Conservation (phyloP, 805 yeast genomes). For the Saturnispora mendoncae region DNA sequence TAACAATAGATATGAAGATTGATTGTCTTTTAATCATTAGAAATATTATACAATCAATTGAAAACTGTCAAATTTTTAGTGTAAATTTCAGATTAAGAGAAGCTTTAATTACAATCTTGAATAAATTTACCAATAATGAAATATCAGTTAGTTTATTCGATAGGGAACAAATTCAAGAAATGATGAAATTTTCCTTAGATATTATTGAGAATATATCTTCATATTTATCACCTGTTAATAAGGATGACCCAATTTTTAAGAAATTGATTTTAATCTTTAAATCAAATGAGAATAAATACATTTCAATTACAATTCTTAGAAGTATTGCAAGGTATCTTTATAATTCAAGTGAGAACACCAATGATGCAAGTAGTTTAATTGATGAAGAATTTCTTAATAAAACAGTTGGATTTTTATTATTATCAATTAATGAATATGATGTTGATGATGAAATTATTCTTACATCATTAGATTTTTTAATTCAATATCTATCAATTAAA, state of each 20-base stretch:
- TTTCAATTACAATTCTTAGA: slow-evolving; percentile 61
- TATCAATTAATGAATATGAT: slow-evolving; percentile 28
- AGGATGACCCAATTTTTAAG: slow-evolving; percentile 60
- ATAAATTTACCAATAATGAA: slow-evolving; percentile 17
- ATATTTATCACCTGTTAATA: slow-evolving; percentile 65
- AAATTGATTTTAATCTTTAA: slow-evolving; percentile 44
- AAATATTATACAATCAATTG: slow-evolving; percentile 76
- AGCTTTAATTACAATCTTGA: slow-evolving; percentile 42
- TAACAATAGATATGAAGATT: slow-evolving; percentile 24
- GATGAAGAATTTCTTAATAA: slow-evolving; percentile 40
- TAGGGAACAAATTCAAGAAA: slow-evolving; percentile 40
- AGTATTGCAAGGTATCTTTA: slow-evolving; percentile 74
- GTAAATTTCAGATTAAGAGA: slow-evolving; percentile 30
- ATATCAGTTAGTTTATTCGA: slow-evolving; percentile 11
- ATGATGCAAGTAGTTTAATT: slow-evolving; percentile 42
- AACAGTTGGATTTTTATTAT: slow-evolving; percentile 48
- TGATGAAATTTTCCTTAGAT: slow-evolving; percentile 62
- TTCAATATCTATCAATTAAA: slow-evolving; percentile 48
- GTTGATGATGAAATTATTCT: slow-evolving; percentile 62
- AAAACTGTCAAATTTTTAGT: slow-evolving; percentile 71
- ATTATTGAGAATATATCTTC: slow-evolving; percentile 78
- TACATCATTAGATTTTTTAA: slow-evolving; percentile 72
- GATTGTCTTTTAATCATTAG: slow-evolving; percentile 63
- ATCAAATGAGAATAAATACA: slow-evolving; percentile 54
- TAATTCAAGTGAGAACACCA: slow-evolving; percentile 32